Base-by-base conservation (phyloP, 768 basidiomycete genomes). In the Clavulina sp. region DNA sequence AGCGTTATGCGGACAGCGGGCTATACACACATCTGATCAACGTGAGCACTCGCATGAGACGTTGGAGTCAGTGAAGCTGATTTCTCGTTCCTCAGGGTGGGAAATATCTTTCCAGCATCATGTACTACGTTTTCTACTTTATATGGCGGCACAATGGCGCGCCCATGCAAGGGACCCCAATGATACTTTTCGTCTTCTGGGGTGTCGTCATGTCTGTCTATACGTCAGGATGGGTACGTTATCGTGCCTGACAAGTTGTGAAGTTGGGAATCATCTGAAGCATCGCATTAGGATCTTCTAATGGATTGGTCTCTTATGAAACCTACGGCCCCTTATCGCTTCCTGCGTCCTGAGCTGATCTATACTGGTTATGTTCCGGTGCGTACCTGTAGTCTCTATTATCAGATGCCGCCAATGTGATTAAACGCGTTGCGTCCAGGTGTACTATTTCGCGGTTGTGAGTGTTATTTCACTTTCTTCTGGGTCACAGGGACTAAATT, bases 231-330 rank as follows among this genome's bases (percentile, higher is more conserved):
- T 85, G 60, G 49, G 77, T 60, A 21, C 9, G 18, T n/a, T 18
- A 13, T 3, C 49, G 6, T 23, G 23, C 13, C 49, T 33, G 29
- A n/a, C 43, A 30, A 5, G 18, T 16, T 19, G 7, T 26, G 3
- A 32, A 31, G 23, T 26, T 13, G 18, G 32, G 41, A 52, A 30
- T n/a, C 34, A 36, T 51, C 28, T 51, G 24, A 30, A 19, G 4
- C 30, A n/a, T 18, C 16, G 28, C 41, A 34, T 48, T 56, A 86
- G 88, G 89, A 95, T 59, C 63, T 88, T 30, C 60, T 81, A 6
- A 84, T 92, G 77, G 93, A 97, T 63, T 96, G 93, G 93, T 86
- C 84, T 1, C 61, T 97, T 41, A 67, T 88, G 40, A 71, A 75
- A 52, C 69, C 72, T 3, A 77, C 69, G 52, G 68, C 70, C 5